Evolutionary conservation across 2,329 filamentous ascomycete genomes (phyloP).

Genomic region (Corynespora cassiicola): DNA sequence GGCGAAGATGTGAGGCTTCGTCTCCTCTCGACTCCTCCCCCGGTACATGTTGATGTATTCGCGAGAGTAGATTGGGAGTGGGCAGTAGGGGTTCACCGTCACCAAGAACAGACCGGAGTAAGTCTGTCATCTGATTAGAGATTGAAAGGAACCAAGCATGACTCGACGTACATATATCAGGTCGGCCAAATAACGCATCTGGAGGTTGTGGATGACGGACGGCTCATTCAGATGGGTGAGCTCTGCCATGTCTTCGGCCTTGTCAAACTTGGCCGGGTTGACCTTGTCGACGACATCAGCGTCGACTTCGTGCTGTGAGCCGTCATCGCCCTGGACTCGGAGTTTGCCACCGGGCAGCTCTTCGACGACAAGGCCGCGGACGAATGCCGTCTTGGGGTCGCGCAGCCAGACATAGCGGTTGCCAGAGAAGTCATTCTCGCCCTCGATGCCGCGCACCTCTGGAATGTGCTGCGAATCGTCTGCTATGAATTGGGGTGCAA

Average conservation of each 20-base stretch:
- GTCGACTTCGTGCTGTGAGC: slow-evolving; percentile 89
- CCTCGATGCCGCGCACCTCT: slow-evolving; percentile 78
- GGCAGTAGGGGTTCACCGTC: slow-evolving; percentile 95
- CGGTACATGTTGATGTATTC: slow-evolving; percentile 99
- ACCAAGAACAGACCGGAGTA: slow-evolving; percentile 98
- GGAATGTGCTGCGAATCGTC: slow-evolving; percentile 72
- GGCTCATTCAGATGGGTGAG: slow-evolving; percentile 97
- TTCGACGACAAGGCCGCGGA: slow-evolving; percentile 90
- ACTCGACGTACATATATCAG: slow-evolving; percentile 75
- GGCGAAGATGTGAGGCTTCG: slow-evolving; percentile 95
- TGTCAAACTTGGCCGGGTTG: slow-evolving; percentile 99
- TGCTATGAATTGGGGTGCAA: slow-evolving; percentile 93
- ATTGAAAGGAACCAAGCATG: background rate
- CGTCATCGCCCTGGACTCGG: slow-evolving; percentile 92
- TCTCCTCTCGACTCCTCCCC: slow-evolving; percentile 88
- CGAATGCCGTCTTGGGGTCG: slow-evolving; percentile 84
- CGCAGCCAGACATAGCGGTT: slow-evolving; percentile 98
- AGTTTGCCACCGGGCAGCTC: slow-evolving; percentile 74
- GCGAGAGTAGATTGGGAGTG: slow-evolving; percentile 91
- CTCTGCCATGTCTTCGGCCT: slow-evolving; percentile 98
- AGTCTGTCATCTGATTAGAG: slow-evolving; percentile 61
- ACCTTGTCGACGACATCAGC: slow-evolving; percentile 94
- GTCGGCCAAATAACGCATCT: slow-evolving; percentile 93
- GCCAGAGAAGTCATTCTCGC: slow-evolving; percentile 98
- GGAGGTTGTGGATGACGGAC: slow-evolving; percentile 95